A percentile compares a stretch with the other conserved stretches of the same genome.
These are phyloP conservation scores for Quambalaria eucalypti DNA, from an alignment of 1,284 basidiomycete species.

Conservation along the genomic window DNA sequence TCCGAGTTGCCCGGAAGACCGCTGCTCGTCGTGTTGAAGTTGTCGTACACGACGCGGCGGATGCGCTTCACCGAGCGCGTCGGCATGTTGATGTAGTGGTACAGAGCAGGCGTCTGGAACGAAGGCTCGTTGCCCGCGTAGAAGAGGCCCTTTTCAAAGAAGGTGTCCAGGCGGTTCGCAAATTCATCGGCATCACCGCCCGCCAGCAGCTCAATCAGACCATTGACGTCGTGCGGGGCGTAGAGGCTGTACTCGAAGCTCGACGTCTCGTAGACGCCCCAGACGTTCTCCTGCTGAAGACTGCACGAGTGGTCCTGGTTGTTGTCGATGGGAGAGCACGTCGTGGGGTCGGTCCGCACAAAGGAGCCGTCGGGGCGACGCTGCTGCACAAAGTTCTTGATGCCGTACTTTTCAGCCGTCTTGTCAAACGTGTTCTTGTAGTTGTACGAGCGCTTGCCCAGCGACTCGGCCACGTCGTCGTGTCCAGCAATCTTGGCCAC, in stretches of 20 bases:
- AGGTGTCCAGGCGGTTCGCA: slow-evolving; percentile 28
- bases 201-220: slow-evolving; percentile 26
- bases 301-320: slow-evolving; percentile 18
- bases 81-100: slow-evolving; percentile 21
- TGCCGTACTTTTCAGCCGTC: slow-evolving; percentile 16
- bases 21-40: slow-evolving; percentile 23
- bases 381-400: slow-evolving; percentile 26
- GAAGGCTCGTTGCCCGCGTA: slow-evolving; percentile 34
- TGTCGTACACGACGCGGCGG: slow-evolving; percentile 17
- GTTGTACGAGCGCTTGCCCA: slow-evolving; percentile 14
- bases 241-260: slow-evolving; percentile 36
- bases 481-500: slow-evolving; percentile 21
- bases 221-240: slow-evolving; percentile 29
- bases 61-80: slow-evolving; percentile 20
- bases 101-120: slow-evolving; percentile 28
- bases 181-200: slow-evolving; percentile 18
- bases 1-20: slow-evolving; percentile 52
- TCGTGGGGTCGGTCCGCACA: slow-evolving; percentile 18
- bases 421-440: slow-evolving; percentile 34
- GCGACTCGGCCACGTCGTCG: slow-evolving; percentile 5
- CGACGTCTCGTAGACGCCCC: slow-evolving; percentile 27
- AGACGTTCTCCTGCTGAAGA: slow-evolving; percentile 28
- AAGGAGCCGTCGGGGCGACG: slow-evolving; percentile 28
- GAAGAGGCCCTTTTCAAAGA: slow-evolving; percentile 28
- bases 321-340: slow-evolving; percentile 28